A percentile compares a stretch with the other conserved stretches of the same genome.
Evolutionary conservation across 2,329 filamentous ascomycete genomes (phyloP).

Genomic region (Aspergillus texensis): DNA sequence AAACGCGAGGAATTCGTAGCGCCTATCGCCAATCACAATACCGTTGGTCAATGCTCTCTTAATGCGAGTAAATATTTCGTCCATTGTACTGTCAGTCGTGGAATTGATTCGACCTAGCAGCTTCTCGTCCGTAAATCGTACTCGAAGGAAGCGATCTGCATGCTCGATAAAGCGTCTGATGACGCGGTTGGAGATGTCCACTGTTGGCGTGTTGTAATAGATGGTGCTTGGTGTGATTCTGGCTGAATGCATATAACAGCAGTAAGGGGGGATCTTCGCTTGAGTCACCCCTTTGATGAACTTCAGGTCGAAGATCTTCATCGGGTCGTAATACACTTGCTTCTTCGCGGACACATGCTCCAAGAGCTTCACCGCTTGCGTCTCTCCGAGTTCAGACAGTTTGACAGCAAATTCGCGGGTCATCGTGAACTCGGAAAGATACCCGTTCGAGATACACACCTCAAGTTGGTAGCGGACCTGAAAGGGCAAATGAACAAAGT

Average conservation of each 20-base stretch:
- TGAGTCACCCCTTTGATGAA: constrained; percentile 50
- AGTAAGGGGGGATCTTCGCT: constrained; percentile 68
- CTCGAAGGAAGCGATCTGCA: constrained; percentile 80
- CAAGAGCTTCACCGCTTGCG: constrained; percentile 66
- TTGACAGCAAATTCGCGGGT: constrained; percentile 65
- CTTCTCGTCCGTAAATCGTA: constrained; percentile 87
- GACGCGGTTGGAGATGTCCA: constrained; percentile 88
- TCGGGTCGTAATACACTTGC: constrained; percentile 66
- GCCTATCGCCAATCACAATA: constrained; percentile 77
- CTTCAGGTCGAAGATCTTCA: constrained; percentile 67
- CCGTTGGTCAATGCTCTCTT: constrained; percentile 73
- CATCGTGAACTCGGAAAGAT: constrained; percentile 76
- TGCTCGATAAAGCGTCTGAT: constrained; percentile 70
- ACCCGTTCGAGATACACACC: constrained; percentile 81
- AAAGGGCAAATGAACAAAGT: constrained; percentile 60
- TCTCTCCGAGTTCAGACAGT: constrained; percentile 56
- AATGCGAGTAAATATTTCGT: constrained; percentile 75
- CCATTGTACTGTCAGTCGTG: constrained; percentile 58
- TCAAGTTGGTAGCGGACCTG: constrained; percentile 86
- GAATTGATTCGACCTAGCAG: constrained; percentile 63
- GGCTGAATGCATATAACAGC: constrained; percentile 73
- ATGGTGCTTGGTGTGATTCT: constrained; percentile 83
- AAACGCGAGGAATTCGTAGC: constrained; percentile 89
- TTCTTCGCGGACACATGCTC: constrained; percentile 72
- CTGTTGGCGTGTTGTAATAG: constrained; percentile 72